Percentiles rank a stretch among this genome's conserved stretches.
These are phyloP conservation scores for Goniomonas avonlea DNA, from an alignment of 78 protist species.

Conservation along the genomic window DNA sequence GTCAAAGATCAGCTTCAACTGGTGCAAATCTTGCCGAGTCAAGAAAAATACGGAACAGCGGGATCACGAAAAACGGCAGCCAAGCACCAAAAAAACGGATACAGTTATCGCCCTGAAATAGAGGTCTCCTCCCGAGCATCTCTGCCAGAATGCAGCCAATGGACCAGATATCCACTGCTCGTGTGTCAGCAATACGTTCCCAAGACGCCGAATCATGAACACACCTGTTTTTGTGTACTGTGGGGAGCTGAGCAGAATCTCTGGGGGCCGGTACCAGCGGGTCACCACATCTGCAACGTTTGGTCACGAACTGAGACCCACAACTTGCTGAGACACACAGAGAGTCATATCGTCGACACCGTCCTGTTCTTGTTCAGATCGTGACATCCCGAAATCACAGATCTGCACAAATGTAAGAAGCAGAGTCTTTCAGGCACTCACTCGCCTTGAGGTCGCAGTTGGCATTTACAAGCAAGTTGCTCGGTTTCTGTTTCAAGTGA, in stretches of 20 bases:
- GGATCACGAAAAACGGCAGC: no score
- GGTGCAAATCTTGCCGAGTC: slow-evolving; percentile 51
- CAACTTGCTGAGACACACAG: no score
- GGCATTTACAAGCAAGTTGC: slow-evolving; percentile 75
- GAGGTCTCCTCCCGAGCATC: slow-evolving; percentile 28
- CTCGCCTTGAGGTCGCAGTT: slow-evolving; percentile 78
- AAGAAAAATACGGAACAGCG: no score
- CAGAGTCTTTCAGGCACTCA: not conserved
- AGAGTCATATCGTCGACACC: not conserved
- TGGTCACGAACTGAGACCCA: no score
- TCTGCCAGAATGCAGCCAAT: slow-evolving; percentile 76
- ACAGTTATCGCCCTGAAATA: not conserved
- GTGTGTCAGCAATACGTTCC: not conserved
- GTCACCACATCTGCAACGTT: not conserved
- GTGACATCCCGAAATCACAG: slow-evolving; percentile 64
- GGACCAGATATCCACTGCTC: slow-evolving; percentile 62
- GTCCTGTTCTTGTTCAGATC: slow-evolving; percentile 42
- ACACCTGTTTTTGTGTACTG: not conserved
- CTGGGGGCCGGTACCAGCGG: not conserved
- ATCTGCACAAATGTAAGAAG: not conserved
- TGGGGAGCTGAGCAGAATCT: not conserved
- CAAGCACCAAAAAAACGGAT: no score
- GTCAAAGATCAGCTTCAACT: slow-evolving; percentile 58
- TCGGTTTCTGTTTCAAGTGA: slow-evolving; percentile 89
- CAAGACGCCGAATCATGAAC: not conserved